A percentile compares a stretch with the other conserved stretches of the same genome.
These are phyloP conservation scores for Larix kaempferi DNA, from an alignment of 75 land plant species.

Conservation along the genomic window DNA sequence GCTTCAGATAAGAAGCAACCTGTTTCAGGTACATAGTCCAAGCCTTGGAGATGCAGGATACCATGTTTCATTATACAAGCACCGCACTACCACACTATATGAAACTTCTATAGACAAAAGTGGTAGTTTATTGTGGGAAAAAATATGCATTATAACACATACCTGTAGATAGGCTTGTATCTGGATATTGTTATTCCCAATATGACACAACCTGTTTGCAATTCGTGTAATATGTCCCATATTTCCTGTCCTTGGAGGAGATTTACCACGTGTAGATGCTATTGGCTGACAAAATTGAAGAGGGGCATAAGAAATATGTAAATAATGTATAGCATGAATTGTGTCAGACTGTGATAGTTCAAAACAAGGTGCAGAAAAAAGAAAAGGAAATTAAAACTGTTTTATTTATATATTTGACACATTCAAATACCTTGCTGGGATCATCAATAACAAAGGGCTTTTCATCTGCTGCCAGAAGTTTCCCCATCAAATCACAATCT, in stretches of 20 bases:
- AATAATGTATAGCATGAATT: too few relatives aligned
- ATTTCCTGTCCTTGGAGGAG: slow-evolving; percentile 82
- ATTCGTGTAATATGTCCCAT: slow-evolving; percentile 90
- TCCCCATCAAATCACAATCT: slow-evolving; percentile 74
- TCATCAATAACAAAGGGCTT: slow-evolving; percentile 37
- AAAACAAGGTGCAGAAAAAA: too few relatives aligned
- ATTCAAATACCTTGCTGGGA: slow-evolving; percentile 17
- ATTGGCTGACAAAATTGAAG: slow-evolving; percentile 51
- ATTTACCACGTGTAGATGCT: slow-evolving; percentile 44
- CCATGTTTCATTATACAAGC: neutral
- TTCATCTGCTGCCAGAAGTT: slow-evolving; percentile 82
- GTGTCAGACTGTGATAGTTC: too few relatives aligned
- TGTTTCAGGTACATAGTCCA: neutral
- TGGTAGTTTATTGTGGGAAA: neutral
- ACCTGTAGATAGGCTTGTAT: slow-evolving; percentile 83
- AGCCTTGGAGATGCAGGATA: neutral
- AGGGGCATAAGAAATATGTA: neutral
- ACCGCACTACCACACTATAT: neutral
- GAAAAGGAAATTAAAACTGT: too few relatives aligned
- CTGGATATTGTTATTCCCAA: slow-evolving; percentile 43
- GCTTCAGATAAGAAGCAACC: too few relatives aligned
- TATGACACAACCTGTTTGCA: slow-evolving; percentile 80
- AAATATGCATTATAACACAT: neutral
- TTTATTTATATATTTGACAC: neutral
- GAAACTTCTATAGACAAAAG: neutral